Base-by-base conservation (phyloP, 257 asterid genomes). In the Solanum clarkiae region DNA sequence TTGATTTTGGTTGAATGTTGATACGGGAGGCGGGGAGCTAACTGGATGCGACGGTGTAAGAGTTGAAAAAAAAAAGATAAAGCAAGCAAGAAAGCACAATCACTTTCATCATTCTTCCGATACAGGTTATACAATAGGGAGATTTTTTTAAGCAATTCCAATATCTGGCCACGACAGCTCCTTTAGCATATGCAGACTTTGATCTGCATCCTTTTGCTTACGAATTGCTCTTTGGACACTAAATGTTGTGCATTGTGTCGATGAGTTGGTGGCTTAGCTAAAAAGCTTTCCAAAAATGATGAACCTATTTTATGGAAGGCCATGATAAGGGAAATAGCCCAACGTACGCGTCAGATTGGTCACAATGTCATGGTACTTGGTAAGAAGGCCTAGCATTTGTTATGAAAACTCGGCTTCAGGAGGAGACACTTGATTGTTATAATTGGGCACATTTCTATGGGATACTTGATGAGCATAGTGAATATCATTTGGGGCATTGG, bases 361-460 rank as follows among this genome's bases (percentile, higher is more conserved):
- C 84, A 96, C 96, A 84, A 96, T 92, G 16, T 92, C 97, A 63
- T 86, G 91, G 93, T 98, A 94, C 90, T 88, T 91, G 62, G 84
- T 81, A 86, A 94, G 92, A 51, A 96, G 95, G 90, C 88, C 86
- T 85, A 96, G 82, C 95, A 96, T 92, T 87, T 90, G 92, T 84
- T 92, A 96, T 42, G 98, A 88, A 77, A 94, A 89, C 85, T 94
- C 98, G 3, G 71, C 86, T 84, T 86, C 86, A 53, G 86, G 40
- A 68, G n/a, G 10, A 44, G 88, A 42, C n/a, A 84, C 82, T 17
- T 89, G 89, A 53, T 84, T 83, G 66, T 90, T 87, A 85, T 87
- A 87, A 57, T 83, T 80, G 82, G 40, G 40, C 40, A 4, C 40
- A 36, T 29, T 29, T 29, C 32, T 29, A 29, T 29, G 3, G 32